Conservation (phyloP, 1,284 basidiomycete species). For the Leccinum solheimii region DNA sequence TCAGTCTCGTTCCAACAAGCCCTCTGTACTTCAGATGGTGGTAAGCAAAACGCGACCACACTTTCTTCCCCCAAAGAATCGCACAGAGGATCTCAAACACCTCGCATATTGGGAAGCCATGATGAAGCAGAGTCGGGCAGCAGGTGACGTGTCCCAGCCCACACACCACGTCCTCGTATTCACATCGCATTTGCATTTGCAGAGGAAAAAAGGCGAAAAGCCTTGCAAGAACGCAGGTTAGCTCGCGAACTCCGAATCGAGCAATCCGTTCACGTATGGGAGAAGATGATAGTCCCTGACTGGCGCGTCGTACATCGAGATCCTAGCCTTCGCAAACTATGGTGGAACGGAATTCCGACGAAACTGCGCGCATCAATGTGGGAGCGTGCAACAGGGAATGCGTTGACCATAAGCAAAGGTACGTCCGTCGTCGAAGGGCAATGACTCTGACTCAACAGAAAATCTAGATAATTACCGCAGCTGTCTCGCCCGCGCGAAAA, state of each 20-base stretch:
- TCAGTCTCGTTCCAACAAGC: constrained; percentile 56
- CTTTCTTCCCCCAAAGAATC: constrained; percentile 83
- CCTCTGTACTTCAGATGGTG: constrained; percentile 71
- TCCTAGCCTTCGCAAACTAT: constrained; percentile 67
- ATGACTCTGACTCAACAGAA: background rate
- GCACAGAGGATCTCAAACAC: constrained; percentile 81
- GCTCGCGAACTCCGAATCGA: constrained; percentile 71
- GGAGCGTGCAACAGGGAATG: constrained; percentile 88
- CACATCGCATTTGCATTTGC: constrained; percentile 5
- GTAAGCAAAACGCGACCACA: constrained; percentile 77
- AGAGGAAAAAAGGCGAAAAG: constrained; percentile 72
- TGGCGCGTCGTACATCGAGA: constrained; percentile 77
- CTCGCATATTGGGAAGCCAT: constrained; percentile 88
- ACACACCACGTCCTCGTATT: constrained; percentile 6
- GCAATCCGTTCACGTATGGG: constrained; percentile 72
- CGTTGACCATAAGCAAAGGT: constrained; percentile 87
- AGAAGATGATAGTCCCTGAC: constrained; percentile 78
- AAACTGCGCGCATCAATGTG: constrained; percentile 86
- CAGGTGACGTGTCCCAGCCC: constrained; percentile 50
- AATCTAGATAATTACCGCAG: constrained; percentile 68
- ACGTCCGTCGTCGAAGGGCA: constrained; percentile 8
- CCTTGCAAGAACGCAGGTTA: constrained; percentile 61
- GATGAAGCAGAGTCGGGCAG: constrained; percentile 81
- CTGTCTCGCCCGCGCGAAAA: constrained; percentile 73
- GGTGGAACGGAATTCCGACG: constrained; percentile 92